phyloP scores from a whole-genome alignment of 805 yeast species.

The Suhomyces kilbournensis region DNA sequence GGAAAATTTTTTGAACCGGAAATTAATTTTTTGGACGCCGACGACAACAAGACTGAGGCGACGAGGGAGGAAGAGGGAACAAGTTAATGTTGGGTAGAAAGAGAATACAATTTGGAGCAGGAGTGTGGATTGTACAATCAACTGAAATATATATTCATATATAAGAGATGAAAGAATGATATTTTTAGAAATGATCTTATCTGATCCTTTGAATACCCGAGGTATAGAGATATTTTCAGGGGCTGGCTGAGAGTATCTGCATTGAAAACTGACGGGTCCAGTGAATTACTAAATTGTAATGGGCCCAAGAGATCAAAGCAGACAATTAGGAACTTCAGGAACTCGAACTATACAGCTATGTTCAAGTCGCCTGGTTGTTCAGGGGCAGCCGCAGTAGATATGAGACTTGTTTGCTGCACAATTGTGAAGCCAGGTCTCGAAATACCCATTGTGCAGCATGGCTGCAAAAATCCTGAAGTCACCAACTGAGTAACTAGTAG shows the following conservation, averaged over 20 bases:
- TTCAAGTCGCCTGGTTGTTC: too few species aligned
- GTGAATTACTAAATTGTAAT: too few species aligned
- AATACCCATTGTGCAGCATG: background rate
- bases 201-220: background rate
- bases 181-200: too few species aligned
- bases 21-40: conserved; percentile 1
- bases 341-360: too few species aligned
- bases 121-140: background rate
- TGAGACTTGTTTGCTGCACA: background rate
- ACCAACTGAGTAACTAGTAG: background rate
- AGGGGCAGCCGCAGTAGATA: background rate
- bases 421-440: background rate
- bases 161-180: background rate
- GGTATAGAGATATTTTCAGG: background rate
- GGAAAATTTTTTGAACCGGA: conserved; percentile 4
- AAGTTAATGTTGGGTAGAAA: background rate
- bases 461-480: background rate
- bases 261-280: too few species aligned
- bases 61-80: background rate
- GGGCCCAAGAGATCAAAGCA: too few species aligned
- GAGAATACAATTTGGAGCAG: background rate
- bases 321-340: too few species aligned
- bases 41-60: conserved; percentile 1
- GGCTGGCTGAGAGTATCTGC: background rate
- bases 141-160: background rate